Evolutionary conservation across 805 yeast species (phyloP).

Genomic region (Cyberlindnera xishuangbannaensis): DNA sequence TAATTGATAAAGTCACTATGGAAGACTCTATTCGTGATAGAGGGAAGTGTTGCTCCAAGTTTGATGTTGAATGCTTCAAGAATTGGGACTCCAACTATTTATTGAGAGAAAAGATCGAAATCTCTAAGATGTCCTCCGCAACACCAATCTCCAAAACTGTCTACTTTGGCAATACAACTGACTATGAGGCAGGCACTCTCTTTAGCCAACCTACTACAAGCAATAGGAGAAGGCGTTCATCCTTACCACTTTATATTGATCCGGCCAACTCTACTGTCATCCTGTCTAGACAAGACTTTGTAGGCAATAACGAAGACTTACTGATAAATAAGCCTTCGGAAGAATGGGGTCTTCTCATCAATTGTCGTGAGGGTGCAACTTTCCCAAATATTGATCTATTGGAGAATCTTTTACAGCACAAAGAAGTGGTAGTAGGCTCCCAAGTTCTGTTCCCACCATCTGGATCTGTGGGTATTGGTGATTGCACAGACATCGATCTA

Average conservation of each 20-base stretch:
- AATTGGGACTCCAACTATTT: constrained; percentile 67
- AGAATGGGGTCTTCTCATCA: constrained; percentile 48
- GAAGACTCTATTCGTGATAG: constrained; percentile 11
- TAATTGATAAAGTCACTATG: constrained; percentile 23
- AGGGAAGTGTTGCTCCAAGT: constrained; percentile 26
- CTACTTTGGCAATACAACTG: constrained; percentile 83
- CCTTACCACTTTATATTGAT: constrained; percentile 41
- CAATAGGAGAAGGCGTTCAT: no score
- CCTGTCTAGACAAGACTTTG: constrained; percentile 29
- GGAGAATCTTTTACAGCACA: constrained; percentile 18
- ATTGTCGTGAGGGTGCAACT: constrained; percentile 53
- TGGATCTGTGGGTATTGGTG: constrained; percentile 76
- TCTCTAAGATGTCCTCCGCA: constrained; percentile 78
- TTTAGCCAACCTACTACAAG: no score
- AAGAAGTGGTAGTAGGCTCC: constrained; percentile 3
- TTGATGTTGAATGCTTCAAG: constrained; percentile 38
- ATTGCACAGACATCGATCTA: constrained; percentile 55
- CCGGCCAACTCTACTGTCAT: constrained; percentile 46
- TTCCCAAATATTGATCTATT: constrained; percentile 45
- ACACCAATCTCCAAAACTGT: constrained; percentile 48
- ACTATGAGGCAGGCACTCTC: constrained; percentile 39
- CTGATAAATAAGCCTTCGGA: constrained; percentile 47
- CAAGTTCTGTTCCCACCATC: constrained; percentile 73
- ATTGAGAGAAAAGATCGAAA: constrained; percentile 75
- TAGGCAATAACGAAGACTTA: constrained; percentile 14